Percentiles rank a stretch among this genome's conserved stretches.
phyloP scores from a whole-genome alignment of 2,329 filamentous ascomycete species.

The Thermoascus crustaceus region DNA sequence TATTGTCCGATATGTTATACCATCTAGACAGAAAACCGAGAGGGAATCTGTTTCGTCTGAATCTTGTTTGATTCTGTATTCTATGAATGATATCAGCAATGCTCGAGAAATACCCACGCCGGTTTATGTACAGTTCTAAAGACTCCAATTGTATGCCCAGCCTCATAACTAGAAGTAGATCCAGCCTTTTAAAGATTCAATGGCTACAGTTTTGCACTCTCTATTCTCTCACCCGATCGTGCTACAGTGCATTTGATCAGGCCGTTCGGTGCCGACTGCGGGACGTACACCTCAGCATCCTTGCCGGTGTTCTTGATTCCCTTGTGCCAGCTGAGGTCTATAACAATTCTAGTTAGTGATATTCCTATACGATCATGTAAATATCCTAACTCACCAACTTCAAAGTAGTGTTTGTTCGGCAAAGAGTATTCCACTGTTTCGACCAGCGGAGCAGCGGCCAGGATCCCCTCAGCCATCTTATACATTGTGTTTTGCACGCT shows the following conservation, averaged over 20 bases:
- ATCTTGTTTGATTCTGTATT: conserved; percentile 2
- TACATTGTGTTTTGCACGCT: conserved; percentile 98
- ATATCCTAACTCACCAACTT: conserved; percentile 58
- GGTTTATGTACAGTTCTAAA: conserved; percentile 3
- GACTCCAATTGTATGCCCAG: too few species aligned
- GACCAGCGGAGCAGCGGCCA: conserved; percentile 64
- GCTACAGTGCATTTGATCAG: conserved; percentile 86
- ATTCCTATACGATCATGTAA: conserved; percentile 3
- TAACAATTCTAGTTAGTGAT: conserved; percentile 2
- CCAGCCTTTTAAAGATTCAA: too few species aligned
- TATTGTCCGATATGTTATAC: too few species aligned
- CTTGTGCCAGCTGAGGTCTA: conserved; percentile 95
- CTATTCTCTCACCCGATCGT: conserved; percentile 17
- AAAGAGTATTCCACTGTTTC: conserved; percentile 71
- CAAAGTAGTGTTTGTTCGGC: conserved; percentile 98
- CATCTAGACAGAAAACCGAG: too few species aligned
- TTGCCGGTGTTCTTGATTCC: conserved; percentile 89
- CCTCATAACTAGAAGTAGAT: too few species aligned
- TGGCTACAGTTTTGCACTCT: conserved; percentile 26
- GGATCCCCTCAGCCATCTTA: conserved; percentile 88
- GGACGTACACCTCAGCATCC: conserved; percentile 90
- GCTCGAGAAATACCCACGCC: conserved; percentile 1
- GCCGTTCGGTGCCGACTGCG: conserved; percentile 87
- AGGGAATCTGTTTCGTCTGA: neutral
- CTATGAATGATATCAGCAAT: conserved; percentile 1